Percentiles rank a stretch among this genome's conserved stretches.
Conservation (phyloP, 148 eudicot genomes). For the Heliamphora exappendiculata region DNA sequence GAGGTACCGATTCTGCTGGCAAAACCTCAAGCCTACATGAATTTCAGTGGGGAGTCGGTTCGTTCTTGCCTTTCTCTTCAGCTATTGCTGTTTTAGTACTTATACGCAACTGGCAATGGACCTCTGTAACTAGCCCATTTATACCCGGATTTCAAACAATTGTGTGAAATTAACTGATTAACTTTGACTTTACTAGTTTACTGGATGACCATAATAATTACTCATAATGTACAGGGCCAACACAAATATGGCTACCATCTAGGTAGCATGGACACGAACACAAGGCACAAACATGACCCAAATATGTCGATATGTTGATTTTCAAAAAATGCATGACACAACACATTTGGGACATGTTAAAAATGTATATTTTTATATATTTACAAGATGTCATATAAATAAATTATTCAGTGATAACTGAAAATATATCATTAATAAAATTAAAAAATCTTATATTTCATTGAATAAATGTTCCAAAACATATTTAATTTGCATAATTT, state of each 20-base stretch:
- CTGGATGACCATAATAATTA: neutral
- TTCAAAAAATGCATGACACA: too few species aligned
- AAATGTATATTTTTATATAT: too few species aligned
- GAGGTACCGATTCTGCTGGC: slow-evolving; percentile 79
- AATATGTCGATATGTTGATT: too few species aligned
- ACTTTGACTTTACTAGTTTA: neutral
- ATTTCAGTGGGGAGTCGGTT: slow-evolving; percentile 92
- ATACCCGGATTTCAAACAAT: neutral
- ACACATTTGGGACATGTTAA: too few species aligned
- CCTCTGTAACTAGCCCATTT: neutral
- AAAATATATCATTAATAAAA: too few species aligned
- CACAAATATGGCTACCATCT: neutral
- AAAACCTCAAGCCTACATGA: slow-evolving; percentile 95
- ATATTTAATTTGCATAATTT: too few species aligned
- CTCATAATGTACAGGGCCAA: neutral
- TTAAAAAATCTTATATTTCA: too few species aligned
- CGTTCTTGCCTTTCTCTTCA: slow-evolving; percentile 17
- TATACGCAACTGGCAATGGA: neutral
- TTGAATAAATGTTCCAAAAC: too few species aligned
- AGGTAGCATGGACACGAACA: too few species aligned
- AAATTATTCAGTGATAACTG: too few species aligned
- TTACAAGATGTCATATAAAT: too few species aligned
- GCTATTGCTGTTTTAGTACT: neutral
- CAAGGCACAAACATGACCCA: too few species aligned
- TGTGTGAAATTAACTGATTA: neutral